These are phyloP conservation scores for Umbelopsis ramanniana DNA, from an alignment of 192 early-diverging fungal genomes.

Conservation along the genomic window DNA sequence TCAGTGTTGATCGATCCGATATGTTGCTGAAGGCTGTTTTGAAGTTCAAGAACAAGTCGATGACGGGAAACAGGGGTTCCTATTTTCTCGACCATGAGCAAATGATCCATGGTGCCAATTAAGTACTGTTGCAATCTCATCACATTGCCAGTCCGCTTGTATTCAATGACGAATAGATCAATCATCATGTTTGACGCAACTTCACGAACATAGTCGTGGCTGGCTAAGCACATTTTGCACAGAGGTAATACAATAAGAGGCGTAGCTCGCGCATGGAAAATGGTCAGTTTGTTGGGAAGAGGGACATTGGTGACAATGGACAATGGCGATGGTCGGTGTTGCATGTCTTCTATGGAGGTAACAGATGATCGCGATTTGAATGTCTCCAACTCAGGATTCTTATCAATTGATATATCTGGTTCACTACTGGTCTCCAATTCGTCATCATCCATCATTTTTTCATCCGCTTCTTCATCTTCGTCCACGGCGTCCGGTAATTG, in stretches of 20 bases:
- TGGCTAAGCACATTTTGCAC: slow-evolving; percentile 41
- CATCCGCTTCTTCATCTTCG: background rate
- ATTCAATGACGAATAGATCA: slow-evolving; percentile 41
- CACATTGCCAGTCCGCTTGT: slow-evolving; percentile 31
- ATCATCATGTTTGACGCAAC: slow-evolving; percentile 39
- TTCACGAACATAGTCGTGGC: slow-evolving; percentile 43
- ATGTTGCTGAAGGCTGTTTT: slow-evolving; percentile 18
- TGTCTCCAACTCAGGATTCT: background rate
- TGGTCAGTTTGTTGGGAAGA: background rate
- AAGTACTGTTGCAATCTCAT: slow-evolving; percentile 36
- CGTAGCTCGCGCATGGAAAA: slow-evolving; percentile 23
- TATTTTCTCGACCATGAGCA: slow-evolving; percentile 48
- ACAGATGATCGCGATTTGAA: background rate
- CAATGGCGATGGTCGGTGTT: background rate
- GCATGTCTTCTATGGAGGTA: background rate
- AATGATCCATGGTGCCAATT: slow-evolving; percentile 42
- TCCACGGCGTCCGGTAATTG: background rate
- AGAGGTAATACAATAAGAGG: slow-evolving; percentile 38
- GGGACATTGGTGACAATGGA: background rate
- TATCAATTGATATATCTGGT: background rate
- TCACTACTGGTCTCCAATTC: background rate
- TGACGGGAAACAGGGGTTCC: slow-evolving; percentile 34
- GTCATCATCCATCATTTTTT: background rate
- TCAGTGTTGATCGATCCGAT: background rate
- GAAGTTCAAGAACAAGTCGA: slow-evolving; percentile 36